A percentile compares a stretch with the other conserved stretches of the same genome.
These are phyloP conservation scores for Metschnikowia kofuensis DNA, from an alignment of 805 yeast genomes.

Conservation along the genomic window DNA sequence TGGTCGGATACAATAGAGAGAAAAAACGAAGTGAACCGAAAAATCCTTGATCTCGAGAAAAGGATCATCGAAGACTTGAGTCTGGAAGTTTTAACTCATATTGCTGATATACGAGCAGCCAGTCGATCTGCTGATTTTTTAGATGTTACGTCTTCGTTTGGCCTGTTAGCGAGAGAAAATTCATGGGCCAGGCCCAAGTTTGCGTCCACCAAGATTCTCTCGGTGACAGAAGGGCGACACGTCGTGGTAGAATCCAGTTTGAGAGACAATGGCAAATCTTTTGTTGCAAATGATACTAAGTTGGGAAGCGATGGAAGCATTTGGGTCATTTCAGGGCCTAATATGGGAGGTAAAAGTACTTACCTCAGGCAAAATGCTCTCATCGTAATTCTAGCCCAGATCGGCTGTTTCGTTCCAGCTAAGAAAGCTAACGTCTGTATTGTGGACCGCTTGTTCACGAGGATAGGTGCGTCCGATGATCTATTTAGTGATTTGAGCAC, in stretches of 20 bases:
- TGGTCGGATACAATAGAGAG: slow-evolving; percentile 56
- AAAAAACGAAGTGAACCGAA: slow-evolving; percentile 43
- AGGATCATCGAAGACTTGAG: slow-evolving; percentile 50
- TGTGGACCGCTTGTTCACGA: slow-evolving; percentile 46
- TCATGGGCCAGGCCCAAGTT: slow-evolving; percentile 65
- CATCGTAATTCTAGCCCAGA: slow-evolving; percentile 48
- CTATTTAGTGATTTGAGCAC: slow-evolving; percentile 39
- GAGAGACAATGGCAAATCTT: slow-evolving; percentile 39
- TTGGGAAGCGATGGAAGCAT: slow-evolving; percentile 20
- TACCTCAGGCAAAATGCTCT: slow-evolving; percentile 48
- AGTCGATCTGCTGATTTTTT: slow-evolving; percentile 57
- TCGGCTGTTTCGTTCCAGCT: slow-evolving; percentile 57
- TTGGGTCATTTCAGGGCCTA: slow-evolving; percentile 33
- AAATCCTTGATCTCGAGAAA: slow-evolving; percentile 55
- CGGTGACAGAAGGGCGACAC: slow-evolving; percentile 63
- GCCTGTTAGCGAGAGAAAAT: slow-evolving; percentile 65
- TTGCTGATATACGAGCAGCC: slow-evolving; percentile 47
- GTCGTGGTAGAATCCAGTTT: slow-evolving; percentile 65
- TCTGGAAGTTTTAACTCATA: slow-evolving; percentile 40
- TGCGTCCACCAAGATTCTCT: slow-evolving; percentile 44
- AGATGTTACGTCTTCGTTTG: slow-evolving; percentile 74
- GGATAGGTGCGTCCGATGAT: slow-evolving; percentile 40
- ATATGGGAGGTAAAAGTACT: slow-evolving; percentile 57
- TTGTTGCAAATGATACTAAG: slow-evolving; percentile 42
- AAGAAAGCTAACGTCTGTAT: slow-evolving; percentile 42